phyloP scores from a whole-genome alignment of 805 yeast species.

The Sugiyamaella chiloensis region DNA sequence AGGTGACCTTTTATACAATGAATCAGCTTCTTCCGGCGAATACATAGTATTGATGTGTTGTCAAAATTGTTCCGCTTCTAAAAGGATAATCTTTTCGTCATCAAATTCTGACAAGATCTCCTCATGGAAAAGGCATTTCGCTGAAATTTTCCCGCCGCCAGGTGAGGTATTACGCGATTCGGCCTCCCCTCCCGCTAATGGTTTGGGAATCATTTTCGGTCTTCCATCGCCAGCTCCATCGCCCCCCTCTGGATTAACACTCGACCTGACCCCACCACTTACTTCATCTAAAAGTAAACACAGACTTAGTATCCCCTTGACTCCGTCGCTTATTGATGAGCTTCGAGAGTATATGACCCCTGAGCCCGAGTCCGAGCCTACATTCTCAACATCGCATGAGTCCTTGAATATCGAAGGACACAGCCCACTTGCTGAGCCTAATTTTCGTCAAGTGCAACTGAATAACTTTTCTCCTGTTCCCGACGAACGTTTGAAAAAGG shows the following conservation, averaged over 20 bases:
- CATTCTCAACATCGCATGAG: neutral
- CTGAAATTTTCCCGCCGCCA: slow-evolving; percentile 4
- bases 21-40: neutral
- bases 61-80: slow-evolving; percentile 1
- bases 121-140: slow-evolving; percentile 16
- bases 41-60: slow-evolving; percentile 8
- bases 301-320: slow-evolving; percentile 11
- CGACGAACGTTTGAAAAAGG: slow-evolving; percentile 6
- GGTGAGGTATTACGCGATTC: neutral
- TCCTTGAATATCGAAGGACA: neutral
- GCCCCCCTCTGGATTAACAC: too few species aligned
- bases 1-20: slow-evolving; percentile 13
- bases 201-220: slow-evolving; percentile 8
- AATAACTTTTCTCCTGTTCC: neutral
- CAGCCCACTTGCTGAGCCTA: neutral
- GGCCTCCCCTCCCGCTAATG: neutral
- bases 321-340: slow-evolving; percentile 17
- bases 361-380: neutral
- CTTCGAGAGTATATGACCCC: slow-evolving; percentile 17
- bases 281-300: slow-evolving; percentile 1
- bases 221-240: neutral
- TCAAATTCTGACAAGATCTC: slow-evolving; percentile 6
- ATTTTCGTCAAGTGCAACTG: neutral
- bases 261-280: slow-evolving; percentile 3
- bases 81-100: slow-evolving; percentile 1